Conservation (phyloP, 768 basidiomycete species). For the Podaxis sp. region DNA sequence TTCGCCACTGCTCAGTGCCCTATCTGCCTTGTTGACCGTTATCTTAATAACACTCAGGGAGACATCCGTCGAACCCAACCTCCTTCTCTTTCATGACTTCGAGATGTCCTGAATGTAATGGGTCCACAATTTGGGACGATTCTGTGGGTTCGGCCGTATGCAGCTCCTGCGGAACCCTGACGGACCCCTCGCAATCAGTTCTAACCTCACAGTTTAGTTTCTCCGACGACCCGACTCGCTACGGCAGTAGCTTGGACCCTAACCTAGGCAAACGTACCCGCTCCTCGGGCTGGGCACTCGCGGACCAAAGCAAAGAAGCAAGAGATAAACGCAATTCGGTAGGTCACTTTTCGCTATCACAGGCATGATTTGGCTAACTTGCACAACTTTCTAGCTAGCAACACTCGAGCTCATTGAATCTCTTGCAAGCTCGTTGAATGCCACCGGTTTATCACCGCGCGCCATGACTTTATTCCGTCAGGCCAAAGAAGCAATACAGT, state of each 20-base stretch:
- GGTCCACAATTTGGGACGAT: slow-evolving; percentile 51
- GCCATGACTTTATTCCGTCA: slow-evolving; percentile 69
- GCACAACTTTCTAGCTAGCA: slow-evolving; percentile 43
- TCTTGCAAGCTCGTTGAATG: slow-evolving; percentile 56
- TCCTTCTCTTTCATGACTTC: slow-evolving; percentile 27
- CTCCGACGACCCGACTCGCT: slow-evolving; percentile 31
- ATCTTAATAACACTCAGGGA: not conserved
- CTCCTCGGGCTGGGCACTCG: slow-evolving; percentile 55
- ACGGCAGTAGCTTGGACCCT: slow-evolving; percentile 32
- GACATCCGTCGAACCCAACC: not conserved
- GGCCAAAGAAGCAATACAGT: slow-evolving; percentile 54
- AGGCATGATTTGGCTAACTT: slow-evolving; percentile 18
- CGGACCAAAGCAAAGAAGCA: slow-evolving; percentile 65
- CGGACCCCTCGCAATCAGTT: slow-evolving; percentile 58
- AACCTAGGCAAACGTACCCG: slow-evolving; percentile 46
- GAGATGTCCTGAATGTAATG: slow-evolving; percentile 55
- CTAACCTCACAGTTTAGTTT: slow-evolving; percentile 43
- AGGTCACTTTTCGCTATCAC: slow-evolving; percentile 23
- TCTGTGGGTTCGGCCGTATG: slow-evolving; percentile 63
- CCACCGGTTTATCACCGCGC: slow-evolving; percentile 61
- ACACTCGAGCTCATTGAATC: slow-evolving; percentile 64
- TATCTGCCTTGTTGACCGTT: not conserved
- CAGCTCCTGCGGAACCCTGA: slow-evolving; percentile 68
- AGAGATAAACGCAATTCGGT: slow-evolving; percentile 66
- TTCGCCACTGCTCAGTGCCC: not conserved